phyloP scores from a whole-genome alignment of 1,284 basidiomycete genomes.

The Fomitopsis betulina region DNA sequence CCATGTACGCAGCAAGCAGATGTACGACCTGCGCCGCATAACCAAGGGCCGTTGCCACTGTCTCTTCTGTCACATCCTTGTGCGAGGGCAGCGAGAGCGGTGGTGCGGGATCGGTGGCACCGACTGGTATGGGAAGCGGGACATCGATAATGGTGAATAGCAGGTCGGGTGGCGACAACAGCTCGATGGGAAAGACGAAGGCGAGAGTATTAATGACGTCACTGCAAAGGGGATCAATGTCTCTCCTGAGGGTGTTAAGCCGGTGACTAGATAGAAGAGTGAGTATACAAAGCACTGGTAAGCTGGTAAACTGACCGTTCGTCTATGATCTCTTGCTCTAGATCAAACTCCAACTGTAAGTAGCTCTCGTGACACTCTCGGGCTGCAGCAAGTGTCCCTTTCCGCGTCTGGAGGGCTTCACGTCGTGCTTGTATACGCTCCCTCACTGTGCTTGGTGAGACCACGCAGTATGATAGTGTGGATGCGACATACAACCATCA shows the following conservation, averaged over 20 bases:
- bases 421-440: conserved; percentile 28
- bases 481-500: conserved; percentile 39
- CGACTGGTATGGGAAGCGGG: conserved; percentile 80
- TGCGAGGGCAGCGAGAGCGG: conserved; percentile 64
- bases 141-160: conserved; percentile 82
- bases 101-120: conserved; percentile 79
- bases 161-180: conserved; percentile 75
- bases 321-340: conserved; percentile 34
- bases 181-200: conserved; percentile 84
- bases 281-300: background rate
- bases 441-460: conserved; percentile 22
- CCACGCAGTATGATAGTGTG: conserved; percentile 10
- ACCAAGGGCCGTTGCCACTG: conserved; percentile 81
- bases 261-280: conserved; percentile 34
- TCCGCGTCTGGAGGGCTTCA: conserved; percentile 42
- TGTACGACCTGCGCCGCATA: conserved; percentile 85
- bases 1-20: conserved; percentile 75
- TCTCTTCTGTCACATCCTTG: conserved; percentile 78
- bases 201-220: conserved; percentile 74
- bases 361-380: conserved; percentile 38
- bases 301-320: conserved; percentile 35
- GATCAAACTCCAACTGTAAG: conserved; percentile 27
- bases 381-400: conserved; percentile 44
- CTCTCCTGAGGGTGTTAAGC: conserved; percentile 41
- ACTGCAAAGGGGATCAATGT: conserved; percentile 55